Base-by-base conservation (phyloP, 2,329 filamentous ascomycete genomes). In the Cadophora luteo-olivacea region DNA sequence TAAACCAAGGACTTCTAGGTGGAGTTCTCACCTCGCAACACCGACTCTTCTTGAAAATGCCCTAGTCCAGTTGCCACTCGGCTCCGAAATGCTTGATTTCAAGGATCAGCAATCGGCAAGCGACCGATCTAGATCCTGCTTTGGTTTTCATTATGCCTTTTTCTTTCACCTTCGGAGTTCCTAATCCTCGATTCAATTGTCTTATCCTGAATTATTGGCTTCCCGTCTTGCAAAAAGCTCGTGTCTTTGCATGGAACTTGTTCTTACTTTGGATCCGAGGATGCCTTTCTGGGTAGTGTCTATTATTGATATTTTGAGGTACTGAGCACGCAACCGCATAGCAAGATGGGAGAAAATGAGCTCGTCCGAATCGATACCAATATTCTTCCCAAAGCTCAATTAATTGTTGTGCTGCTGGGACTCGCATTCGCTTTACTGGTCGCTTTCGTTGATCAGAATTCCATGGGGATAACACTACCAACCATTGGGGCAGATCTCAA, bases 361-460 rank as follows among this genome's bases (percentile, higher is more conserved):
- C 64, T 76, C n/a, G 73, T 75, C 51, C 72, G 72, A 24, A 73
- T 87, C 73, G 86, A 89, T 75, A 87, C 83, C 9, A 86, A 89
- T 68, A 81, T 88, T 22, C 80, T 89, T 1, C 85, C 86, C 0
- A 82, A 81, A 49, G 79, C 78, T 11, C 80, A 87, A 70, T 78
- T 86, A 4, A 65, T 86, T 12, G 72, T 82, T 52, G 85, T 88
- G 55, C 87, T 89, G 68, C 76, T 77, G 6, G 82, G 82, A 3
- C 78, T 89, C 12, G 81, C 86, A 0, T 78, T 85, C 16, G 83
- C 84, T 74, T 78, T 89, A 7, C 77, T 88, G 19, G 84, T 89
- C 38, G 83, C 81, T 14, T 87, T 79, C 77, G n/a, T 81, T 75
- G 60, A 82, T 75, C 61, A 77, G 79, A 78, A 76, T 58, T 75